These are phyloP conservation scores for Leccinum sublutescens DNA, from an alignment of 768 basidiomycete genomes.

Conservation along the genomic window DNA sequence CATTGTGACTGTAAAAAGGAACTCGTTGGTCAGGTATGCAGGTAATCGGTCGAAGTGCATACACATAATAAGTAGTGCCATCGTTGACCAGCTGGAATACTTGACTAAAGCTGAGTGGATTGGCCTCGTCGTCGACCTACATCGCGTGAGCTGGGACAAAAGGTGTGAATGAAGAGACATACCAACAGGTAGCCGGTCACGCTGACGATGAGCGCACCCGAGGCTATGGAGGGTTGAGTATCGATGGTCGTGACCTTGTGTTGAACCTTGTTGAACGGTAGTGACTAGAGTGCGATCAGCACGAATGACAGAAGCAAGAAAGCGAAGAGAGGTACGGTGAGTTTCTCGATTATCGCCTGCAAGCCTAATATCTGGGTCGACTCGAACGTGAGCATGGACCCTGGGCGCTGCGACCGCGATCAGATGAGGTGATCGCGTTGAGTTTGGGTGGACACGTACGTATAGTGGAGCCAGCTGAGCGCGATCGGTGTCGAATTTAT, in stretches of 20 bases:
- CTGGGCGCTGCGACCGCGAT: slow-evolving; percentile 51
- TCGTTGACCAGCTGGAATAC: slow-evolving; percentile 89
- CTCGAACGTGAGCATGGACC: slow-evolving; percentile 89
- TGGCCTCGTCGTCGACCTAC: slow-evolving; percentile 77
- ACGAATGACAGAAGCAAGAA: background rate
- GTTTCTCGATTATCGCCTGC: slow-evolving; percentile 62
- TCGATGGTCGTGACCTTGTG: slow-evolving; percentile 84
- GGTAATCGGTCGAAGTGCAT: slow-evolving; percentile 31
- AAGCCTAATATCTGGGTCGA: slow-evolving; percentile 54
- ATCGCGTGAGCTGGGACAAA: slow-evolving; percentile 5
- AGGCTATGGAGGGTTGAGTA: slow-evolving; percentile 76
- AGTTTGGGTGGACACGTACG: slow-evolving; percentile 47
- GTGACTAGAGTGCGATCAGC: slow-evolving; percentile 39
- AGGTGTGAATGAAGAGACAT: slow-evolving; percentile 23
- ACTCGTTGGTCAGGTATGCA: slow-evolving; percentile 7
- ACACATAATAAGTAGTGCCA: slow-evolving; percentile 80
- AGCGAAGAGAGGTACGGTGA: slow-evolving; percentile 48
- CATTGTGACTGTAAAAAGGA: slow-evolving; percentile 58
- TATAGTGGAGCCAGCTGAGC: slow-evolving; percentile 61
- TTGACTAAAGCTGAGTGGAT: slow-evolving; percentile 90
- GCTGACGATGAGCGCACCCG: slow-evolving; percentile 64
- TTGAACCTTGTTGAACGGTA: slow-evolving; percentile 79
- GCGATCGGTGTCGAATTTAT: slow-evolving; percentile 68
- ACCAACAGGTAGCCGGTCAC: slow-evolving; percentile 88
- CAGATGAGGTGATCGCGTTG: slow-evolving; percentile 27